Conservation (phyloP, 139 green algal species). For the Auxenochlorella pyrenoidosa region DNA sequence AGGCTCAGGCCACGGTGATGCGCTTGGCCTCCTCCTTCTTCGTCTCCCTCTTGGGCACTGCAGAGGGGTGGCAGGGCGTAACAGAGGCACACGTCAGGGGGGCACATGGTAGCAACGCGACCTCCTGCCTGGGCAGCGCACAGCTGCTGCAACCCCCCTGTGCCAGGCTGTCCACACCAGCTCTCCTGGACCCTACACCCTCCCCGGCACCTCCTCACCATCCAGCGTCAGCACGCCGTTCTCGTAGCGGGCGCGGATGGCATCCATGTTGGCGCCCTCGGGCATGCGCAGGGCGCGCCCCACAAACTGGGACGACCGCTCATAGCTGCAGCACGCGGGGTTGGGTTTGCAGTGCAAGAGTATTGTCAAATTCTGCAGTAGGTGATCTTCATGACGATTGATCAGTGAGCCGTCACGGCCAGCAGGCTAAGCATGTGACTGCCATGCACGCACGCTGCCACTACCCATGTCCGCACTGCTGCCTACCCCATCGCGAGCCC, state of each 20-base stretch:
- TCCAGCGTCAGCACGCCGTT: constrained; percentile 48
- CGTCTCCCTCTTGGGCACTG: constrained; percentile 30
- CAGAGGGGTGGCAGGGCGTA: no score
- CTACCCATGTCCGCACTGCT: neutral
- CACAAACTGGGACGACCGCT: constrained; percentile 37
- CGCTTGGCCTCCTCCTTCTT: constrained; percentile 29
- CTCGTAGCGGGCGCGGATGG: constrained; percentile 50
- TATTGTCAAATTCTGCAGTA: neutral
- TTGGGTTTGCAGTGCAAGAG: no score
- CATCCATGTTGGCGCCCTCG: constrained; percentile 44
- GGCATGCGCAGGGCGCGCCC: constrained; percentile 52
- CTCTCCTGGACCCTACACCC: no score
- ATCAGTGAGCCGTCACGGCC: neutral
- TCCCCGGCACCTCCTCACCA: no score
- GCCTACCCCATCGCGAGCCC: neutral
- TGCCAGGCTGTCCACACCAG: no score
- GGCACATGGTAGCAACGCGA: no score
- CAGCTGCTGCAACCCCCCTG: no score
- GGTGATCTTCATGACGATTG: neutral
- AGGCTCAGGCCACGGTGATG: constrained; percentile 22
- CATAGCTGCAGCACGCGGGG: neutral
- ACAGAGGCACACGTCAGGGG: neutral
- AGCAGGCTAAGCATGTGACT: neutral
- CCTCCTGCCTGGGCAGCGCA: no score
- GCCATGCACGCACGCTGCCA: neutral